Evolutionary conservation across 2,329 filamentous ascomycete genomes (phyloP).

Genomic region (Penicillium sclerotiorum): DNA sequence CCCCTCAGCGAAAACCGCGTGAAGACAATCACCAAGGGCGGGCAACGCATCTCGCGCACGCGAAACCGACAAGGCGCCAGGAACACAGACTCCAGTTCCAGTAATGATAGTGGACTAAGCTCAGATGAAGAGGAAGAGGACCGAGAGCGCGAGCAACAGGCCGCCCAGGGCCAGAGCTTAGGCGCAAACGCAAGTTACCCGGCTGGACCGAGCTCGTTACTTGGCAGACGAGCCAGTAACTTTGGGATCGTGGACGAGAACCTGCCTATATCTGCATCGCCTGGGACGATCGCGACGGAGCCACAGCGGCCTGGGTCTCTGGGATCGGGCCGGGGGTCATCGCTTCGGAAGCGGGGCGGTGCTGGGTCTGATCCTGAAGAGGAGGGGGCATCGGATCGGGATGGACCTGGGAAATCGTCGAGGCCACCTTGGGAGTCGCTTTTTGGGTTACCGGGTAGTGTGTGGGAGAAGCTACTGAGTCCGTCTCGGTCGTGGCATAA

Average conservation of each 20-base stretch:
- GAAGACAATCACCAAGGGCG: constrained; percentile 36
- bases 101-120: constrained; percentile 39
- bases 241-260: constrained; percentile 37
- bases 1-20: constrained; percentile 45
- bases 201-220: constrained; percentile 25
- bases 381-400: constrained; percentile 34
- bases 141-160: constrained; percentile 18
- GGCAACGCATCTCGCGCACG: constrained; percentile 36
- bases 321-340: constrained; percentile 32
- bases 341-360: constrained; percentile 31
- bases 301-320: constrained; percentile 37
- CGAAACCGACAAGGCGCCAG: constrained; percentile 33
- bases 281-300: constrained; percentile 25
- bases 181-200: constrained; percentile 15
- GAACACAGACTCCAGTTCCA: constrained; percentile 44
- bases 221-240: constrained; percentile 34
- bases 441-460: constrained; percentile 72
- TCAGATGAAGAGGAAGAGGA: constrained; percentile 46
- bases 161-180: constrained; percentile 3
- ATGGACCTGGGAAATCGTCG: constrained; percentile 27
- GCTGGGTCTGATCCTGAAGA: constrained; percentile 37
- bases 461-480: constrained; percentile 77
- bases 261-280: constrained; percentile 28
- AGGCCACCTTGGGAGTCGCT: constrained; percentile 60
- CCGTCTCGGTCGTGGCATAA: constrained; percentile 78